A percentile compares a stretch with the other conserved stretches of the same genome.
phyloP scores from a whole-genome alignment of 2,329 filamentous ascomycete species.

The Arthrobotrys megalospora region DNA sequence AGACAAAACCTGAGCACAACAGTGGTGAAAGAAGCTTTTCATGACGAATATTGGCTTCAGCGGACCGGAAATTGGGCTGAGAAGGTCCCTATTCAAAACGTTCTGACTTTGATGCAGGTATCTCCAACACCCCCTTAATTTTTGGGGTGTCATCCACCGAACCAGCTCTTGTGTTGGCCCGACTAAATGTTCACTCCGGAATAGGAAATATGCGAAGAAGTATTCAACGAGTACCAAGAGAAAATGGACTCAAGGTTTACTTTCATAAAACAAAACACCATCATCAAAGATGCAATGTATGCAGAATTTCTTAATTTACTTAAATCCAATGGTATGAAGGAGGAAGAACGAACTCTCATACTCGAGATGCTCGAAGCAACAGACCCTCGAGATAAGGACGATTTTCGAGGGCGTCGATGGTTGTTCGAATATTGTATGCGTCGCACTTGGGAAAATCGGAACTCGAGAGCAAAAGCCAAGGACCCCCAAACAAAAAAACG shows the following conservation, averaged over 20 bases:
- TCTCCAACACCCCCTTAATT: too few species aligned
- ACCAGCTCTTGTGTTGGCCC: too few species aligned
- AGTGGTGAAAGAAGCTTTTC: neutral
- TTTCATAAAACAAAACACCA: neutral
- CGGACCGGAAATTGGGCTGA: neutral
- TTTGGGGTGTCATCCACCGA: too few species aligned
- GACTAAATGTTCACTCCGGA: neutral
- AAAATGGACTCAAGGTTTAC: neutral
- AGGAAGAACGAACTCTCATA: neutral
- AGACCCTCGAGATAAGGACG: too few species aligned
- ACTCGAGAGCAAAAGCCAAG: neutral
- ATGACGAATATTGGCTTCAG: neutral
- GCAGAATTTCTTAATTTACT: neutral
- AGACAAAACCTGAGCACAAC: neutral
- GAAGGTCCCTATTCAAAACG: neutral
- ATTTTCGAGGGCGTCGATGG: too few species aligned
- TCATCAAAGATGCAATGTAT: neutral
- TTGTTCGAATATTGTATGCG: neutral
- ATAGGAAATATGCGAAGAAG: neutral
- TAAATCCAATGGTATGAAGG: neutral
- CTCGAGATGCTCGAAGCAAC: neutral
- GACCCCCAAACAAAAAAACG: neutral
- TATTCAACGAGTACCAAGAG: neutral
- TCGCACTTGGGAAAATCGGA: neutral
- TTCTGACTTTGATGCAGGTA: slow-evolving; percentile 1